Evolutionary conservation across 768 basidiomycete genomes (phyloP).

Genomic region (Mycena alexandri): DNA sequence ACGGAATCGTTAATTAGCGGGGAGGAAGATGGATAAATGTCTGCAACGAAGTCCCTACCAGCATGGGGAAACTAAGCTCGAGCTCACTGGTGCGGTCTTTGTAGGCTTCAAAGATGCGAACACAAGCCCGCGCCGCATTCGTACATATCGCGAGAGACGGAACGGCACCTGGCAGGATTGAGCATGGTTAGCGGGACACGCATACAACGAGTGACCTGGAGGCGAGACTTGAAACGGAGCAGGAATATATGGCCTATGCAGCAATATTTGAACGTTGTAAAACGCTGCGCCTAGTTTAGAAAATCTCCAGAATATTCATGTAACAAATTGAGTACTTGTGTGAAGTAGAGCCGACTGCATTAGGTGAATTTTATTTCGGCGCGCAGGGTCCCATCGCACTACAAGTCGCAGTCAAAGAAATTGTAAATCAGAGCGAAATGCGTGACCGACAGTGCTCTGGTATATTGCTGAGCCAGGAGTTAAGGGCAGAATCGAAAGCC

Average conservation of each 20-base stretch:
- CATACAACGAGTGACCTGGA: too few relatives aligned
- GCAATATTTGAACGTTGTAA: conserved; percentile 62
- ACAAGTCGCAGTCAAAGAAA: conserved; percentile 32
- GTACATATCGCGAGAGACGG: conserved; percentile 79
- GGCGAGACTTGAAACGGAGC: too few relatives aligned
- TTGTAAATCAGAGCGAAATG: not conserved
- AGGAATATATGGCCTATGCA: conserved; percentile 80
- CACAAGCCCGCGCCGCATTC: conserved; percentile 75
- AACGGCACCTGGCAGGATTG: conserved; percentile 38
- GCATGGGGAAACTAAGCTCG: conserved; percentile 12
- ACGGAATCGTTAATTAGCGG: too few relatives aligned
- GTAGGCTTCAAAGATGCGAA: conserved; percentile 66
- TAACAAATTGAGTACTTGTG: conserved; percentile 6
- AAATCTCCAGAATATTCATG: not conserved
- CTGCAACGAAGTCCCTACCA: conserved; percentile 30
- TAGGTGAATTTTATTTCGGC: conserved; percentile 35
- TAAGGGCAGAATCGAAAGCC: conserved; percentile 72
- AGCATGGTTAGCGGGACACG: too few relatives aligned
- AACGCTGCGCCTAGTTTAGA: conserved; percentile 13
- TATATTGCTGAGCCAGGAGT: conserved; percentile 70
- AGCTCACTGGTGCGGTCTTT: conserved; percentile 24
- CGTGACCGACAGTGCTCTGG: conserved; percentile 57
- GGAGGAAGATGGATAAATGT: too few relatives aligned
- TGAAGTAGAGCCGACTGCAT: conserved; percentile 40
- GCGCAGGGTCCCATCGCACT: conserved; percentile 49